Base-by-base conservation (phyloP, 148 eudicot species). In the Fagopyrum tataricum region DNA sequence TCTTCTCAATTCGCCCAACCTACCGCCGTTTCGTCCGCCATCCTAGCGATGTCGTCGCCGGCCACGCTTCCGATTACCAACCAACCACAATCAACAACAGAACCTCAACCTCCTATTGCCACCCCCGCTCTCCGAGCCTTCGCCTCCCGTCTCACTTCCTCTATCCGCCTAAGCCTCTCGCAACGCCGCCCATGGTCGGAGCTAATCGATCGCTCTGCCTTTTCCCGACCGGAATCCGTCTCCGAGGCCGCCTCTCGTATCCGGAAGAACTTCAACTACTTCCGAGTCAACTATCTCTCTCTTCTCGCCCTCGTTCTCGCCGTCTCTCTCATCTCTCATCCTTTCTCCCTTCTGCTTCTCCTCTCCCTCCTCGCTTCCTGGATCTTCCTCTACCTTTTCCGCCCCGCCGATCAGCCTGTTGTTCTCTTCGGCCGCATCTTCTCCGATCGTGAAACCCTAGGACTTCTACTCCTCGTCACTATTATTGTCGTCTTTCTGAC, bases 111-210 rank as follows among this genome's bases (percentile, higher is more conserved):
- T 3, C 84, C 87, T 4, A 75, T 78, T 74, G 44, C 84, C 76
- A 85, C 91, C 14, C 87, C 91, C 8, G 91, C 91, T 13, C 75
- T 88, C 76, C 90, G 90, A 10, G 15, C 76, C 9, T 90, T 90
- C 80, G 11, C 86, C 73, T 12, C 76, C 61, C 85, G 90, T 79
- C 78, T 85, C 59, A 44, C 79, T 74, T 48, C 85, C 80, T 73
- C 90, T 44, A 23, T 86, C 82, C 87, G 87, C 61, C 86, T 79
- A 3, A 74, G 81, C 76, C 71, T 85, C 80, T 52, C 96, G 20
- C 87, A 85, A 0, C 90, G 92, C 84, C 92, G 96, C 77, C 92
- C 96, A 0, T 90, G 90, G 89, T 46, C 43, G 2, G 96, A 90
- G 20, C 92, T 90, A 67, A 51, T 86, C 75, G 96, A 90, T 73